Evolutionary conservation across 2,329 filamentous ascomycete species (phyloP).

Genomic region (Aspergillus sp.): DNA sequence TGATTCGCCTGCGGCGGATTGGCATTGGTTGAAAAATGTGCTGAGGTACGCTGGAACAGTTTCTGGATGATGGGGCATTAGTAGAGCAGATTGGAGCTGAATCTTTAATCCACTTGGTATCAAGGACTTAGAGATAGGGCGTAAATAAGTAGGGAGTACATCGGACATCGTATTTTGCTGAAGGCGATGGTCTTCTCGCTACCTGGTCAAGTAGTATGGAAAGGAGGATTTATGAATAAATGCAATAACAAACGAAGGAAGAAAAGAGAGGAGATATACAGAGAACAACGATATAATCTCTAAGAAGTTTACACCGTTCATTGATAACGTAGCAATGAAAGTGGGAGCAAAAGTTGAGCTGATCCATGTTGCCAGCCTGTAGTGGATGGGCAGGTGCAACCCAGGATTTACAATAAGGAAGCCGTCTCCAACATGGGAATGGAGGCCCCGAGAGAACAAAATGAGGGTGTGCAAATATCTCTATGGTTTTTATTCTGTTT

Average conservation of each 20-base stretch:
- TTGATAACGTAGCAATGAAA: neutral
- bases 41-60: neutral
- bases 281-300: too few species aligned
- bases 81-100: neutral
- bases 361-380: neutral
- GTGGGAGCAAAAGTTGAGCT: neutral
- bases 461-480: neutral
- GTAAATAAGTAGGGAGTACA: neutral
- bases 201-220: neutral
- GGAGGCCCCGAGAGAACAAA: neutral
- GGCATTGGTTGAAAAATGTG: slow-evolving; percentile 14
- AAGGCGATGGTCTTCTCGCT: too few species aligned
- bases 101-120: neutral
- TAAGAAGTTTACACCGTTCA: too few species aligned
- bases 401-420: neutral
- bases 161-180: neutral
- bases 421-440: neutral
- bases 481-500: too few species aligned
- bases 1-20: slow-evolving; percentile 12
- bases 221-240: neutral
- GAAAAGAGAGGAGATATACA: neutral
- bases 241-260: neutral
- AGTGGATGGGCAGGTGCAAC: neutral
- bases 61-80: neutral
- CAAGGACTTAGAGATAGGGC: neutral